Evolutionary conservation across 164 flowering plant genomes (phyloP), one percentile per base, ranked within the genome.

Genomic region (Dillenia suffruticosa): DNA sequence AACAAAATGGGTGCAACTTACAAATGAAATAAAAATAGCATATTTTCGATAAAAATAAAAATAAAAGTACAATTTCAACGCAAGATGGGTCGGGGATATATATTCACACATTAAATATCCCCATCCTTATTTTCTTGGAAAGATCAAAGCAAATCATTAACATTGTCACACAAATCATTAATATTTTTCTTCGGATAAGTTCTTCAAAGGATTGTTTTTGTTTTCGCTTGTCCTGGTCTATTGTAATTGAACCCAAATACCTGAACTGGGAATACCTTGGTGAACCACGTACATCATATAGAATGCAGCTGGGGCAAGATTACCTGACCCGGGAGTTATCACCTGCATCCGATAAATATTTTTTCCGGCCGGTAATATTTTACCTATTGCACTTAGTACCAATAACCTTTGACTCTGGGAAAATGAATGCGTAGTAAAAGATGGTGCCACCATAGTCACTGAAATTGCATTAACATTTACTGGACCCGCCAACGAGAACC

Each of bases 401-500:
- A 83, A 22, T 56, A 79, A 9, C 54, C 88, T 73, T 56, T 83
- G 88, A 49, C 72, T 81, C 88, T 79, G 79, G 7, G 85, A 68
- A 52, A 66, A 76, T 0, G 87, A 80, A 63, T 82, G 87, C n/a
- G 87, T 82, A 8, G 72, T 64, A 46, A 82, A 80, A 1, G 83
- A 58, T 0, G 87, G 87, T 11, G 79, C 73, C 46, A 80, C 64
- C 82, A 84, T 74, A 9, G 80, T 80, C 12, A 84, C 81, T 45
- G 46, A 56, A 8, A 76, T 62, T 47, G 44, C 63, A 10, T 9
- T 43, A 0, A 2, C 3, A 12, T 57, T 32, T 8, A 78, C 10
- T 46, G 9, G 16, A 12, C 67, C 70, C 10, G 70, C 3, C 1
- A 76, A 16, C 11, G 56, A 50, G 52, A 80, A 82, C 46, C 57